Conservation (phyloP, 495 filamentous ascomycete species). For the Cryomyces antarcticus region DNA sequence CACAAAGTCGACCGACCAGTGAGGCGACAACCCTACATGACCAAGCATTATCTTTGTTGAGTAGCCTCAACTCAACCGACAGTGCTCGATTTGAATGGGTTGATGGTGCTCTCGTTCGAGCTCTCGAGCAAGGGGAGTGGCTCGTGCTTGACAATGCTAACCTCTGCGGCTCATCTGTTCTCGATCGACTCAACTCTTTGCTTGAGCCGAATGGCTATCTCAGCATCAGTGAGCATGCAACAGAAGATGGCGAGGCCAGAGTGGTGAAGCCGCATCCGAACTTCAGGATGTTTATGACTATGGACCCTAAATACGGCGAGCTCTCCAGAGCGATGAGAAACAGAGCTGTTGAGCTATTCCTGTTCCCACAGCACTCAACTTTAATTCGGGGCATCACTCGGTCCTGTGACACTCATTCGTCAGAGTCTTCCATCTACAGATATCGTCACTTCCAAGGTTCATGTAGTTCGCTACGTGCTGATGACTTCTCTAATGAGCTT, state of each 20-base stretch:
- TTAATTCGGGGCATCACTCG: not conserved
- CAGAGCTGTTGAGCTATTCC: constrained; percentile 72
- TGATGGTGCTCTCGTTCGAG: constrained; percentile 75
- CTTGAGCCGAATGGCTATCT: constrained; percentile 77
- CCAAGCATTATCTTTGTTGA: not conserved
- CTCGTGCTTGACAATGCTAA: constrained; percentile 94
- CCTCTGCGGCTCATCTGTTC: constrained; percentile 79
- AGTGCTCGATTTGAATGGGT: constrained; percentile 86
- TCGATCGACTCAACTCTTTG: constrained; percentile 86
- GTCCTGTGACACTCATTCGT: constrained; percentile 1
- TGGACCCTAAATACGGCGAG: constrained; percentile 85
- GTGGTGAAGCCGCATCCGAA: constrained; percentile 64
- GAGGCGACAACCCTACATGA: not conserved
- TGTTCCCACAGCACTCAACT: constrained; percentile 17
- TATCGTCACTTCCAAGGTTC: constrained; percentile 21
- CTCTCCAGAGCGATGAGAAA: constrained; percentile 95
- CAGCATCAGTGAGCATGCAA: constrained; percentile 79
- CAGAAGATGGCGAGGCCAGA: constrained; percentile 58
- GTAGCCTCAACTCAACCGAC: constrained; percentile 26
- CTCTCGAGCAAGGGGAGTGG: constrained; percentile 75
- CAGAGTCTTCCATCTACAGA: constrained; percentile 31
- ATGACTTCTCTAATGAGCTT: not conserved
- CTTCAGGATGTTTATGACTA: constrained; percentile 84
- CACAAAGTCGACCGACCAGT: not conserved
- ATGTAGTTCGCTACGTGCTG: constrained; percentile 4